Conservation (phyloP, 768 basidiomycete species). For the Phylloporus sp. region DNA sequence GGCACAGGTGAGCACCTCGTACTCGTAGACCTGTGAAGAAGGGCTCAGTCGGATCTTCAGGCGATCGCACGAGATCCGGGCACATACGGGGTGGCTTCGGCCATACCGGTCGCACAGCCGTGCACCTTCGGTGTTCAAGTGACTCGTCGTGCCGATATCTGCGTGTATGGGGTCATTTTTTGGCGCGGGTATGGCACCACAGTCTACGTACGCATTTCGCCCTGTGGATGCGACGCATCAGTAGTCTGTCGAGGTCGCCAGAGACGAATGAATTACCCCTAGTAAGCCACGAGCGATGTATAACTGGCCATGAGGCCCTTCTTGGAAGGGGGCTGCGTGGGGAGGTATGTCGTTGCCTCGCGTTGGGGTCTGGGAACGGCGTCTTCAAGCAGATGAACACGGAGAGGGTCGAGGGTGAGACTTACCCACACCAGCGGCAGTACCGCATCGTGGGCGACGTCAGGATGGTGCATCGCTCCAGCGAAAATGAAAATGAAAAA, state of each 20-base stretch:
- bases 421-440: slow-evolving; percentile 19
- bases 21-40: slow-evolving; percentile 13
- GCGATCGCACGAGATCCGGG: not conserved
- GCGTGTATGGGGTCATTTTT: no score
- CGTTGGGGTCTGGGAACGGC: slow-evolving; percentile 7
- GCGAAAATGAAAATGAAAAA: no score
- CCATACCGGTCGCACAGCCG: slow-evolving; percentile 11
- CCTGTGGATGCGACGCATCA: slow-evolving; percentile 9
- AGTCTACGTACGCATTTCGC: slow-evolving; percentile 16
- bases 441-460: not conserved
- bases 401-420: no score
- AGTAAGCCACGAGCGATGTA: slow-evolving; percentile 20
- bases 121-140: slow-evolving; percentile 11
- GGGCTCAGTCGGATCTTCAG: not conserved
- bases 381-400: not conserved
- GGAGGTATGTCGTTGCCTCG: slow-evolving; percentile 20
- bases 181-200: no score
- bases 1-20: slow-evolving; percentile 21
- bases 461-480: slow-evolving; percentile 1
- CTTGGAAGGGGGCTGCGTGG: slow-evolving; percentile 11
- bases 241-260: not conserved
- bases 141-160: slow-evolving; percentile 17
- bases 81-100: slow-evolving; percentile 8
- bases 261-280: slow-evolving; percentile 2
- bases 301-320: slow-evolving; percentile 4